phyloP scores from a whole-genome alignment of 1,139 yeast species.

The Groenewaldozyma sp. region DNA sequence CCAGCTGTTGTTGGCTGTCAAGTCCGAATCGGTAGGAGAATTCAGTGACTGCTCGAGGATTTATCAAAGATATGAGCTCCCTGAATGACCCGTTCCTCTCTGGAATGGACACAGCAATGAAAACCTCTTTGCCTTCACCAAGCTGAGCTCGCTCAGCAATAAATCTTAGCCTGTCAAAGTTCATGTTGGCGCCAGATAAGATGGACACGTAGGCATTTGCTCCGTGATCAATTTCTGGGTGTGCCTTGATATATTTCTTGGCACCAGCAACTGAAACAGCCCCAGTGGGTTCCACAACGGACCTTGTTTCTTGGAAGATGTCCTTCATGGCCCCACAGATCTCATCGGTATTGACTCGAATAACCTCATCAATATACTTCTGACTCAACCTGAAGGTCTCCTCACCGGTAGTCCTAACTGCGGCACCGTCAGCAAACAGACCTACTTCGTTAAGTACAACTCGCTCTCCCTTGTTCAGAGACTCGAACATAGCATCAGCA shows the following conservation, averaged over 20 bases:
- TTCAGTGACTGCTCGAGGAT: conserved; percentile 87
- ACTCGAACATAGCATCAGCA: conserved; percentile 81
- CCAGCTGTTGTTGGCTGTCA: conserved; percentile 33
- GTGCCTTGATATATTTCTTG: conserved; percentile 55
- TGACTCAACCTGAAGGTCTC: conserved; percentile 81
- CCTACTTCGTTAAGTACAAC: conserved; percentile 65
- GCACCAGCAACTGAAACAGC: conserved; percentile 94
- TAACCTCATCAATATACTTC: conserved; percentile 79
- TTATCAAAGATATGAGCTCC: conserved; percentile 60
- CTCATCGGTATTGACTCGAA: conserved; percentile 85
- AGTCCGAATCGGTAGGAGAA: conserved; percentile 69
- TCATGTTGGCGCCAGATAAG: conserved; percentile 95
- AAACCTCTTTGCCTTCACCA: conserved; percentile 96
- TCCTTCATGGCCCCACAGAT: conserved; percentile 97
- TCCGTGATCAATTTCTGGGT: conserved; percentile 55
- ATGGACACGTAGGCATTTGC: conserved; percentile 60
- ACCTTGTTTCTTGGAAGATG: conserved; percentile 89
- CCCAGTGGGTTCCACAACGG: conserved; percentile 94
- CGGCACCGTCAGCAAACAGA: conserved; percentile 99
- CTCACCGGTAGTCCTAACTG: conserved; percentile 81
- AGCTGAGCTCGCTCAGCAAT: conserved; percentile 97
- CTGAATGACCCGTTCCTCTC: conserved; percentile 87
- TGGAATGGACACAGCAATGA: conserved; percentile 81
- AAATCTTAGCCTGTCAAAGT: conserved; percentile 88
- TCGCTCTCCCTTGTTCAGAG: conserved; percentile 49